Evolutionary conservation across 2,329 filamentous ascomycete species (phyloP), one percentile per base, ranked within the genome.

Genomic region (Daldinia eschscholtzii): DNA sequence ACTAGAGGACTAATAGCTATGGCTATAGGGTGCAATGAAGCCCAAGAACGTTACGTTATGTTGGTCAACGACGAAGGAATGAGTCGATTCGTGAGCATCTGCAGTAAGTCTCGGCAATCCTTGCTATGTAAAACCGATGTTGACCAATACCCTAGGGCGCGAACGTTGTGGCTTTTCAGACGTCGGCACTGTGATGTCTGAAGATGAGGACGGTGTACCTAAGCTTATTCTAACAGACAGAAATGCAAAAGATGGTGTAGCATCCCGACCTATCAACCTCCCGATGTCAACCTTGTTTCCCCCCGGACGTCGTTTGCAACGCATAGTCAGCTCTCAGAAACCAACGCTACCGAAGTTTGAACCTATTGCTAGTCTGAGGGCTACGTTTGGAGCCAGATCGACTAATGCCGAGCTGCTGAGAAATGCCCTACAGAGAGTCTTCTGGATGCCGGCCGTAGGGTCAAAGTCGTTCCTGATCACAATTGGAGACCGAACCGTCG

Each of bases 401-500:
- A 61, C 68, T 5, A 91, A 85, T 3, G 94, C 70, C 1, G 75
- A 46, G 92, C 76, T 88, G 12, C 76, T 89, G 20, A 81, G 79
- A 35, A 83, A 94, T 79, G 93, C 95, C 12, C 88, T 93, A 0
- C 89, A 93, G 74, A 86, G 93, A 70, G 93, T 98, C 2, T 89
- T 98, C 61, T 88, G 89, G 58, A 86, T 98, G 63, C 95, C 96
- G 23, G 88, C 94, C 1, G 96, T 98, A 28, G 95, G 93, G 13
- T 98, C 94, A n/a, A 98, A 98, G 82, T 94, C 92, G 12, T 98
- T 98, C 84, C 85, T 98, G 39, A 98, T 98, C 76, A 98, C 96
- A 0, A 98, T 98, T 74, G 94, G 93, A 59, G 95, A 98, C 80
- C 89, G 96, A 68, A 94, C 92, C 39, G 94, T 98, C 35, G 94